Conservation (phyloP, 2,329 filamentous ascomycete genomes). For the Nannizziopsis arthrosporioides region DNA sequence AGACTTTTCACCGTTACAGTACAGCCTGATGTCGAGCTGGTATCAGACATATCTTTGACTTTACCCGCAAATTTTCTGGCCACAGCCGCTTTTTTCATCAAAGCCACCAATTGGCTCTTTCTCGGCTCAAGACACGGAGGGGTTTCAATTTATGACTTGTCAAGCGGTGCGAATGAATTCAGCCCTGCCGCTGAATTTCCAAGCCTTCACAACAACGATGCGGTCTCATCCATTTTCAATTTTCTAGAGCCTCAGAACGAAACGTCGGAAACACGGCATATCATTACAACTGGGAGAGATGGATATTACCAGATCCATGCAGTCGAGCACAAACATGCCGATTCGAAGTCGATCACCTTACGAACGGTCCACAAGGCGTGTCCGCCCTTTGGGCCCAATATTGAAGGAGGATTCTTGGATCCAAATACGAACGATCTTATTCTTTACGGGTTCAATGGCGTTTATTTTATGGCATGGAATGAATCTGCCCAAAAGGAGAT, state of each 20-base stretch:
- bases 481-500: conserved; percentile 58
- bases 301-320: conserved; percentile 59
- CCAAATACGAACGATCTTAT: conserved; percentile 45
- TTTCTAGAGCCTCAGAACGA: conserved; percentile 8
- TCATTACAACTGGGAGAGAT: conserved; percentile 66
- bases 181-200: conserved; percentile 14
- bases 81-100: conserved; percentile 38
- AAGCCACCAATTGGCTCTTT: conserved; percentile 28
- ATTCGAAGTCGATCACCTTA: conserved; percentile 27
- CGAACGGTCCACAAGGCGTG: conserved; percentile 54
- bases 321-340: conserved; percentile 15
- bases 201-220: conserved; percentile 43
- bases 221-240: conserved; percentile 53
- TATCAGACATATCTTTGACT: conserved; percentile 4
- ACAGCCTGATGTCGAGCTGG: not conserved
- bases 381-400: conserved; percentile 60
- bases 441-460: conserved; percentile 70
- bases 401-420: conserved; percentile 60
- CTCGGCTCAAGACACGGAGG: conserved; percentile 48
- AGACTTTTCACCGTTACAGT: not conserved
- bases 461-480: conserved; percentile 71
- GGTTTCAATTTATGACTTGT: conserved; percentile 38
- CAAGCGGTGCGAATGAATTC: not conserved
- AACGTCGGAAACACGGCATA: conserved; percentile 15
- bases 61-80: conserved; percentile 40